Conservation (phyloP, 2,329 filamentous ascomycete species). For the Sporothrix phasma region DNA sequence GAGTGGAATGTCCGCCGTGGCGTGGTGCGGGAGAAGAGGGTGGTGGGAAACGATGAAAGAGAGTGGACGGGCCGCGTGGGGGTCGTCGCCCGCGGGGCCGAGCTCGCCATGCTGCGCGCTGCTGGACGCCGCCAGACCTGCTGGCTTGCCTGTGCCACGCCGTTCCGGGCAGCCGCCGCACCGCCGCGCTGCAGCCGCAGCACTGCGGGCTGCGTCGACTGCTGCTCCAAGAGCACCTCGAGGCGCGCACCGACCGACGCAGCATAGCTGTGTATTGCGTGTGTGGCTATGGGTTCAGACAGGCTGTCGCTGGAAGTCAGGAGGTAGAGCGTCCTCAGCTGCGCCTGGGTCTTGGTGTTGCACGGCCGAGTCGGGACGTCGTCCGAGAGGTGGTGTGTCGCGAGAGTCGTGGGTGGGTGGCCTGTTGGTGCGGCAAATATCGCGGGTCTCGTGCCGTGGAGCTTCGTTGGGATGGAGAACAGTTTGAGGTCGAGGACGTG, state of each 20-base stretch:
- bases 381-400: too few relatives aligned
- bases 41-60: too few relatives aligned
- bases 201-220: constrained; percentile 2
- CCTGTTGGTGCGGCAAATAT: not conserved
- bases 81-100: not conserved
- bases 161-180: not conserved
- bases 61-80: not conserved
- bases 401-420: not conserved
- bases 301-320: too few relatives aligned
- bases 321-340: not conserved
- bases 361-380: too few relatives aligned
- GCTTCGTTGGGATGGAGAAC: not conserved
- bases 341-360: too few relatives aligned
- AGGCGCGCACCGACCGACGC: constrained; percentile 10
- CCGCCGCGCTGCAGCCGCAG: not conserved
- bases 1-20: constrained; percentile 24
- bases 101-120: not conserved
- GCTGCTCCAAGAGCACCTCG: constrained; percentile 11
- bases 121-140: not conserved
- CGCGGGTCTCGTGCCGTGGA: not conserved
- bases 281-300: not conserved
- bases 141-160: not conserved
- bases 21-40: not conserved
- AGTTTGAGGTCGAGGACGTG: not conserved
- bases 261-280: constrained; percentile 2